Percentiles rank a stretch among this genome's conserved stretches.
Evolutionary conservation across 1,284 basidiomycete genomes (phyloP).

Genomic region (Entoloma clypeatum): DNA sequence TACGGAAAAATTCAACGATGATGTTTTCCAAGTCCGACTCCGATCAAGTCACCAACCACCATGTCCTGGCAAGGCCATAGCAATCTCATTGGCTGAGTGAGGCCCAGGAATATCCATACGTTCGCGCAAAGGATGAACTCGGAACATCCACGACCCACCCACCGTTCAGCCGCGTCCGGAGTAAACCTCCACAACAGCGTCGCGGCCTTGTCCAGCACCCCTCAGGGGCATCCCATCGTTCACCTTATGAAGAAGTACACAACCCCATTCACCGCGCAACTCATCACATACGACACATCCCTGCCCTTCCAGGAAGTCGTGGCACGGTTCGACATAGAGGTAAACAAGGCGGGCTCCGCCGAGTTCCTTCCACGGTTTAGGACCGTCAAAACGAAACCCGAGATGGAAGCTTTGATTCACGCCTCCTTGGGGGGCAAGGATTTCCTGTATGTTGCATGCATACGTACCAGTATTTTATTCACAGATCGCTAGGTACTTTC

Average conservation of each 20-base stretch:
- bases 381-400: slow-evolving; percentile 31
- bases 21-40: background rate
- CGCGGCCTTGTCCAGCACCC: no score
- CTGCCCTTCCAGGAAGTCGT: slow-evolving; percentile 40
- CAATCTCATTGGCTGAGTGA: no score
- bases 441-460: slow-evolving; percentile 38
- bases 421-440: slow-evolving; percentile 33
- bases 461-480: background rate
- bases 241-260: slow-evolving; percentile 28
- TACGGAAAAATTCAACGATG: background rate
- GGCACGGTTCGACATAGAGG: slow-evolving; percentile 39
- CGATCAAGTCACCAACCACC: no score
- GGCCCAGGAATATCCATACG: no score
- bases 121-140: no score
- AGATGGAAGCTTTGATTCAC: slow-evolving; percentile 34
- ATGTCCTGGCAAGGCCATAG: no score
- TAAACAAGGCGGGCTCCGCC: slow-evolving; percentile 37
- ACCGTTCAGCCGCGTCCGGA: no score
- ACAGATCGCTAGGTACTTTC: slow-evolving; percentile 39
- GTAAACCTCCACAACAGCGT: no score
- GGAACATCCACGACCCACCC: no score
- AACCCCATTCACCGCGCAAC: slow-evolving; percentile 35
- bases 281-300: slow-evolving; percentile 43
- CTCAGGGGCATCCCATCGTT: no score
- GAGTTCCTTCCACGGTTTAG: slow-evolving; percentile 28